Evolutionary conservation across 2,329 filamentous ascomycete genomes (phyloP).

Genomic region (Phyllosticta citriasiana): DNA sequence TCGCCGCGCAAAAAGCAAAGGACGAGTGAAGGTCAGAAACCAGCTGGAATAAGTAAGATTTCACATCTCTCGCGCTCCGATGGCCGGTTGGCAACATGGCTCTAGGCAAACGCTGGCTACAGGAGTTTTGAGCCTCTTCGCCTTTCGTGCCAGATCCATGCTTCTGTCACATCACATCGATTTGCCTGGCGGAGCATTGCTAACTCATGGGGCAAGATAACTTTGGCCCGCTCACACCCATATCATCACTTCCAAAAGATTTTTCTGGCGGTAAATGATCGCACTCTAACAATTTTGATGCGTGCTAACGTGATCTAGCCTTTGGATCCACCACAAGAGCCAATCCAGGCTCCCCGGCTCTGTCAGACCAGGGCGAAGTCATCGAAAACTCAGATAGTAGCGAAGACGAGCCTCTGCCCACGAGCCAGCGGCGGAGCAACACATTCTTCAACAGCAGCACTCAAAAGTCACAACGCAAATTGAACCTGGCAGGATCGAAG

Average conservation of each 20-base stretch:
- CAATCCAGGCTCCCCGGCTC: background rate
- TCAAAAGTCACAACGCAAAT: background rate
- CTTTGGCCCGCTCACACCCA: background rate
- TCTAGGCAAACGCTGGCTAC: background rate
- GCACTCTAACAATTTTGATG: background rate
- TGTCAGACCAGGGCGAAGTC: background rate
- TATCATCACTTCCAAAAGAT: background rate
- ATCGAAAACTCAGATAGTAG: background rate
- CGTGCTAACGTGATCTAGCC: background rate
- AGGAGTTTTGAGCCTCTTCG: background rate
- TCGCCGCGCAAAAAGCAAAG: conserved; percentile 19
- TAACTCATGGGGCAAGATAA: background rate
- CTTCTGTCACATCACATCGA: background rate
- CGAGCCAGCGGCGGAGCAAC: background rate
- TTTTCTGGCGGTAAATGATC: no score
- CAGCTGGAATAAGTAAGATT: background rate
- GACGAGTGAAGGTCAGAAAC: conserved; percentile 5
- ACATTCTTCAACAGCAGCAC: background rate
- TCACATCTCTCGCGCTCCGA: background rate
- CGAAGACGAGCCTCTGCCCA: background rate
- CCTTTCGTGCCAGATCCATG: background rate
- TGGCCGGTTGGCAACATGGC: background rate
- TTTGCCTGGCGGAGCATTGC: background rate
- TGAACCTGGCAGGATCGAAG: background rate
- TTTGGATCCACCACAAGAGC: background rate